Percentiles rank a stretch among this genome's conserved stretches.
Evolutionary conservation across 1,139 yeast species (phyloP).

Genomic region (Blastobotrys petasosporus): DNA sequence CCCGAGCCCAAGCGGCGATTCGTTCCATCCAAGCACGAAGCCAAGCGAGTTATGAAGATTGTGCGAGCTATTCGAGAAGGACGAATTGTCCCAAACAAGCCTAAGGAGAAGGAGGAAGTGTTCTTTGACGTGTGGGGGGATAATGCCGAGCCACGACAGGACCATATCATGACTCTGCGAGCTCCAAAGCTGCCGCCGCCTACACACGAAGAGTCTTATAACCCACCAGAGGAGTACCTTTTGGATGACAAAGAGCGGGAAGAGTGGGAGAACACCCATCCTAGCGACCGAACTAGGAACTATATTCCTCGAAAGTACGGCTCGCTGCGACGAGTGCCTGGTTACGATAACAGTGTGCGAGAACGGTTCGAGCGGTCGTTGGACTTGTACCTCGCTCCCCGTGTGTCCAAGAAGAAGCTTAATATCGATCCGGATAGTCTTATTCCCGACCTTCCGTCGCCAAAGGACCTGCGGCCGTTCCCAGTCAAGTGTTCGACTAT

Average conservation of each 20-base stretch:
- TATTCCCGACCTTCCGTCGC: conserved; percentile 94
- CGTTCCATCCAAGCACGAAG: conserved; percentile 95
- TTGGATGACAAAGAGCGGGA: conserved; percentile 71
- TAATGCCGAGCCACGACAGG: conserved; percentile 48
- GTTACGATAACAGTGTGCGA: conserved; percentile 75
- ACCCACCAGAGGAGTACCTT: conserved; percentile 94
- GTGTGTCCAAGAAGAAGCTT: conserved; percentile 85
- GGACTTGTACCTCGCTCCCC: conserved; percentile 92
- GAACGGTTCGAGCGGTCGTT: conserved; percentile 92
- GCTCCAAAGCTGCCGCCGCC: conserved; percentile 98
- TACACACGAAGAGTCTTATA: conserved; percentile 91
- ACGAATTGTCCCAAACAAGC: conserved; percentile 67
- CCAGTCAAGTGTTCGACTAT: conserved; percentile 86
- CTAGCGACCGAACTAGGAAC: conserved; percentile 71
- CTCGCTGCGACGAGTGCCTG: conserved; percentile 88
- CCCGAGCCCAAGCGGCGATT: conserved; percentile 98
- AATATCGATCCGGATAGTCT: conserved; percentile 95
- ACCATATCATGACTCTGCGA: conserved; percentile 83
- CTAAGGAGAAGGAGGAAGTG: conserved; percentile 43
- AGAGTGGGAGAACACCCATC: conserved; percentile 66
- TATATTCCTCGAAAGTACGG: conserved; percentile 77
- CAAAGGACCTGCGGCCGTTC: conserved; percentile 96
- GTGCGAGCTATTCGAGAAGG: conserved; percentile 97
- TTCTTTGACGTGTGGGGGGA: conserved; percentile 83
- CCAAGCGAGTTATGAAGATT: conserved; percentile 91